A percentile compares a stretch with the other conserved stretches of the same genome.
phyloP scores from a whole-genome alignment of 345 rosid genomes.

The Aquilaria yunnanensis region DNA sequence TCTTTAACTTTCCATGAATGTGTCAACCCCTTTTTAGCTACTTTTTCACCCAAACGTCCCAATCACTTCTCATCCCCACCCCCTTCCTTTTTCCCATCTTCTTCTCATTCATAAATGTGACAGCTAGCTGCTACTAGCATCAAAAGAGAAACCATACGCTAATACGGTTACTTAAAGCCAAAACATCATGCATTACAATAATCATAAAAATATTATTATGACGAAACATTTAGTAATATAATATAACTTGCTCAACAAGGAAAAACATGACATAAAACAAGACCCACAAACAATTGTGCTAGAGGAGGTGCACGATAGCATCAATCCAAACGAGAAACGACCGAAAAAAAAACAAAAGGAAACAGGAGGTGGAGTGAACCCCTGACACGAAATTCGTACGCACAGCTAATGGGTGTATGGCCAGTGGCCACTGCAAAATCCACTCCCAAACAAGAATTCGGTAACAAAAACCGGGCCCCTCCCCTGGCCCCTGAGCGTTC shows the following conservation, averaged over 20 bases:
- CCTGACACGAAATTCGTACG: constrained; percentile 35
- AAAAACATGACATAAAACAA: no score
- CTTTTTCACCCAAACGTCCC: background rate
- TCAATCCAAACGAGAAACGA: constrained; percentile 4
- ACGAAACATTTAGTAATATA: no score
- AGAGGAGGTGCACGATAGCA: constrained; percentile 29
- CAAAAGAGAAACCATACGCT: no score
- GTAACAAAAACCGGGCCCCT: constrained; percentile 15
- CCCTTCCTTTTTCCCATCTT: background rate
- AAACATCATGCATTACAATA: no score
- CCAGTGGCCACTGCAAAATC: background rate
- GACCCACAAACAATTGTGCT: background rate
- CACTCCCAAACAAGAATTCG: constrained; percentile 2
- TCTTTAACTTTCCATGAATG: constrained; percentile 1
- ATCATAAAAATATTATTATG: no score
- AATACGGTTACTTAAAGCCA: no score
- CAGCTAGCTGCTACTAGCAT: constrained; percentile 1
- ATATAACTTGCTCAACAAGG: background rate
- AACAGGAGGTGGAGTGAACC: constrained; percentile 23
- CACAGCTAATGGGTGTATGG: background rate
- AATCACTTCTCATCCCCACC: background rate
- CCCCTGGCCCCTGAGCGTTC: background rate
- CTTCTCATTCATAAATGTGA: background rate
- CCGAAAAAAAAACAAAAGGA: background rate
- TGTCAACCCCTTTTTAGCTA: constrained; percentile 8